A percentile compares a stretch with the other conserved stretches of the same genome.
Evolutionary conservation across 2,329 filamentous ascomycete species (phyloP).

Genomic region (Hypoxylon rubiginosum): DNA sequence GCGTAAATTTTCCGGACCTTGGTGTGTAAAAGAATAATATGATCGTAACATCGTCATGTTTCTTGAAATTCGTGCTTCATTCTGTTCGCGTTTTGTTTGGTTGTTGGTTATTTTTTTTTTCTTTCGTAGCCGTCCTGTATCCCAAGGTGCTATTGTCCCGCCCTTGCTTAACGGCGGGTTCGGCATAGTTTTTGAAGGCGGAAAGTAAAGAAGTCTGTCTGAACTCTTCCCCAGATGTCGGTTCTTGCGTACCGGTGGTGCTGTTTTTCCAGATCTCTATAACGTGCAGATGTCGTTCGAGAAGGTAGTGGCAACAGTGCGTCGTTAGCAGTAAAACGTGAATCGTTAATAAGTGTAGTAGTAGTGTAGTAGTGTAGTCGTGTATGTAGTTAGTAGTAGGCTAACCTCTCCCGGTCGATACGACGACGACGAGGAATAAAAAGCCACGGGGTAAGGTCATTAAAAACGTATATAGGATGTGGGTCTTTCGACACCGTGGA

Average conservation of each 20-base stretch:
- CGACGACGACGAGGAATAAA: conserved; percentile 11
- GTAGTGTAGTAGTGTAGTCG: conserved; percentile 16
- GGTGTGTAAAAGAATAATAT: conserved; percentile 10
- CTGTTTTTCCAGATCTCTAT: conserved; percentile 40
- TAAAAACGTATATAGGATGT: conserved; percentile 38
- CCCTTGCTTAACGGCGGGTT: conserved; percentile 5
- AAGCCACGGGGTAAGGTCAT: conserved; percentile 28
- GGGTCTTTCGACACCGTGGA: conserved; percentile 21
- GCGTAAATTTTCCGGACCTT: conserved; percentile 9
- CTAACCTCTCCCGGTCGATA: conserved; percentile 17
- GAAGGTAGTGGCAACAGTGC: conserved; percentile 20
- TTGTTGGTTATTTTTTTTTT: too few species aligned
- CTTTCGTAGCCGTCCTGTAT: conserved; percentile 29
- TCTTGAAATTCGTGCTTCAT: conserved; percentile 36
- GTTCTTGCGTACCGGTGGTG: conserved; percentile 39
- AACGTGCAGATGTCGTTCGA: conserved; percentile 29
- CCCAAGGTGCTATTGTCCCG: conserved; percentile 19
- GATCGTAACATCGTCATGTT: conserved; percentile 33
- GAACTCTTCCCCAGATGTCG: conserved; percentile 15
- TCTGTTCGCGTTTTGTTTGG: too few species aligned
- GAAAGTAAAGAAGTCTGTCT: conserved; percentile 17
- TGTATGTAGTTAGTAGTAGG: too few species aligned
- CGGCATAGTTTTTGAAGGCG: conserved; percentile 16
- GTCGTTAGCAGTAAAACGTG: conserved; percentile 32
- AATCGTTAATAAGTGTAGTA: conserved; percentile 21